Percentiles rank a stretch among this genome's conserved stretches.
phyloP scores from a whole-genome alignment of 139 green algal species.

The Chlamydomonas asymmetrica region DNA sequence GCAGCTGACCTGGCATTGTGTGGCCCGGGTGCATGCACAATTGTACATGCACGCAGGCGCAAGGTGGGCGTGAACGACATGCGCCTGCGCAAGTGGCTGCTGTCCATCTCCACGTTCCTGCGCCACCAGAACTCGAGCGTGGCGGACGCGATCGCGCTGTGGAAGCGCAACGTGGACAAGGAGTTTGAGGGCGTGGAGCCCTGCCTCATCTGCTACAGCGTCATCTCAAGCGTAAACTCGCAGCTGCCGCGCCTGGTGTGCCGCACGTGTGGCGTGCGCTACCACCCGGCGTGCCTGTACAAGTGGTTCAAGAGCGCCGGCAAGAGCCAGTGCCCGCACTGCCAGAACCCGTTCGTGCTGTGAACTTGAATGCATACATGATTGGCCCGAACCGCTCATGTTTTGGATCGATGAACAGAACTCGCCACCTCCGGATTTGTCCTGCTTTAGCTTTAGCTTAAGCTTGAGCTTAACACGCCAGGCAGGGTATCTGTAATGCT shows the following conservation, averaged over 20 bases:
- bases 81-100: conserved; percentile 92
- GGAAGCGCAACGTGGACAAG: conserved; percentile 79
- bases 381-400: too few relatives aligned
- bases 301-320: conserved; percentile 91
- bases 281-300: conserved; percentile 93
- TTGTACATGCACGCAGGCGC: too few relatives aligned
- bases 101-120: conserved; percentile 88
- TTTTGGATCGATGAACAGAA: too few relatives aligned
- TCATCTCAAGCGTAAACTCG: conserved; percentile 81
- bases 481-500: too few relatives aligned
- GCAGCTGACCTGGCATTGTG: conserved; percentile 8
- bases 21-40: too few relatives aligned
- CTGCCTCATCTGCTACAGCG: conserved; percentile 96
- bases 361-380: too few relatives aligned
- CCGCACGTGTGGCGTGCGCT: conserved; percentile 88
- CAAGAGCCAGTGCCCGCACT: conserved; percentile 93
- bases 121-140: conserved; percentile 80
- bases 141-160: conserved; percentile 79
- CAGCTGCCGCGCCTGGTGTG: conserved; percentile 87
- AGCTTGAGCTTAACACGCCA: too few relatives aligned
- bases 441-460: too few relatives aligned
- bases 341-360: conserved; percentile 83
- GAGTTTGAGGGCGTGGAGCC: conserved; percentile 79
- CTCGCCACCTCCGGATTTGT: too few relatives aligned
- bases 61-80: conserved; percentile 75